These are phyloP conservation scores for Dimocarpus longan DNA, from an alignment of 345 rosid species.

Conservation along the genomic window DNA sequence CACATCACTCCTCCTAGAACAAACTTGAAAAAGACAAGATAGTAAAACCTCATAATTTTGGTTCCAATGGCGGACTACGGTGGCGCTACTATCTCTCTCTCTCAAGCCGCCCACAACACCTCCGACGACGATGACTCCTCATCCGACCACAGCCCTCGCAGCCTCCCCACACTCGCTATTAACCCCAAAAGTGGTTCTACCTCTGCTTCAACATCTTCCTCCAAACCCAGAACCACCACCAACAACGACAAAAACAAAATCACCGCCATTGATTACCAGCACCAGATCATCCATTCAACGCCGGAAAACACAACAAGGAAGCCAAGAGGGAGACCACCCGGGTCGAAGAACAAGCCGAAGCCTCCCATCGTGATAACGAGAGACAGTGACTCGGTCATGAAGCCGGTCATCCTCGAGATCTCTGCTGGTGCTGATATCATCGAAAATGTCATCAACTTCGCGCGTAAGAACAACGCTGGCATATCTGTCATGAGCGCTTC, in stretches of 20 bases:
- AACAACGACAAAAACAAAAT: neutral
- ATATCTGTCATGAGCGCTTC: conserved; percentile 41
- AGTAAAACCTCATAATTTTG: neutral
- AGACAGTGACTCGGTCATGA: conserved; percentile 41
- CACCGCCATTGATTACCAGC: conserved; percentile 6
- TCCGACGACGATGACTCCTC: conserved; percentile 35
- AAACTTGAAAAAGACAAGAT: neutral
- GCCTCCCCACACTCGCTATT: conserved; percentile 16
- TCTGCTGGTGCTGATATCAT: conserved; percentile 53
- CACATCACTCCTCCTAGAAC: neutral
- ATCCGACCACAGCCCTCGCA: conserved; percentile 36
- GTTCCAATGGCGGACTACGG: conserved; percentile 41
- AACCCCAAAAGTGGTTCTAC: neutral
- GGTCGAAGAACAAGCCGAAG: conserved; percentile 65
- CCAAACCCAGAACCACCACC: conserved; percentile 3
- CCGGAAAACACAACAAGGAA: conserved; percentile 16
- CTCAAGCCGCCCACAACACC: conserved; percentile 36
- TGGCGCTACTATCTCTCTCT: conserved; percentile 36
- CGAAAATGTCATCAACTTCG: conserved; percentile 37
- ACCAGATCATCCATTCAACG: conserved; percentile 15
- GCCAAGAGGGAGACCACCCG: conserved; percentile 58
- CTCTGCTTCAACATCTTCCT: conserved; percentile 10
- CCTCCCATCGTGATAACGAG: conserved; percentile 43
- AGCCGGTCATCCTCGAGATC: conserved; percentile 52
- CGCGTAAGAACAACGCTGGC: conserved; percentile 32